These are phyloP conservation scores for Salvia miltiorrhiza DNA, from an alignment of 257 asterid genomes.

Conservation along the genomic window DNA sequence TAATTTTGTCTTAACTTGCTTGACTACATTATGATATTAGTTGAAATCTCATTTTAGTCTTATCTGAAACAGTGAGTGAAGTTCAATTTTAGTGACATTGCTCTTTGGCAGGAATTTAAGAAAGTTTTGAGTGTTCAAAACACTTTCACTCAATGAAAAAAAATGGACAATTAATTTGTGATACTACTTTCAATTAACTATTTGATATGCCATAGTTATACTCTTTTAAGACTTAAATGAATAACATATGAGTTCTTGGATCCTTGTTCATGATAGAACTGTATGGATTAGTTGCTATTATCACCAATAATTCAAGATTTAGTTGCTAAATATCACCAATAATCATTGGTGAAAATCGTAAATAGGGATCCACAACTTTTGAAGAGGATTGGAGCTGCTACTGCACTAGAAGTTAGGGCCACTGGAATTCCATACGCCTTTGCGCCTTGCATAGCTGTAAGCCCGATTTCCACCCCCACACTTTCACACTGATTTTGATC, in stretches of 20 bases:
- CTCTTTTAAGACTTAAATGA: not conserved
- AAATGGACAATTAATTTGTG: too few species aligned
- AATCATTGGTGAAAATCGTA: not conserved
- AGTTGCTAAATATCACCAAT: not conserved
- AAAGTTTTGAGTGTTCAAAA: not conserved
- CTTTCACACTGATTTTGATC: not conserved
- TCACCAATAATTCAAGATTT: not conserved
- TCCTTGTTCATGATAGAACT: not conserved
- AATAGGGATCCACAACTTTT: slow-evolving; percentile 61
- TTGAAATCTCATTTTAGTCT: not conserved
- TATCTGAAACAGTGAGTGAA: not conserved
- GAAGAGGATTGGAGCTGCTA: slow-evolving; percentile 77
- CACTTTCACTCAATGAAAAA: not conserved
- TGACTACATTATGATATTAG: slow-evolving; percentile 8
- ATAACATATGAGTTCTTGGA: not conserved
- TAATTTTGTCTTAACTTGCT: not conserved
- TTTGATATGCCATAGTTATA: not conserved
- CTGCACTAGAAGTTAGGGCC: slow-evolving; percentile 79
- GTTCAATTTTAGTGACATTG: not conserved
- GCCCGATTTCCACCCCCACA: not conserved
- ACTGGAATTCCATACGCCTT: slow-evolving; percentile 76
- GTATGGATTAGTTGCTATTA: too few species aligned
- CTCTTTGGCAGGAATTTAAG: not conserved
- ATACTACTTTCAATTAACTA: too few species aligned
- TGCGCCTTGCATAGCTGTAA: slow-evolving; percentile 76